Base-by-base conservation (phyloP, 768 basidiomycete genomes). In the Pseudohyphozyma bogoriensis region DNA sequence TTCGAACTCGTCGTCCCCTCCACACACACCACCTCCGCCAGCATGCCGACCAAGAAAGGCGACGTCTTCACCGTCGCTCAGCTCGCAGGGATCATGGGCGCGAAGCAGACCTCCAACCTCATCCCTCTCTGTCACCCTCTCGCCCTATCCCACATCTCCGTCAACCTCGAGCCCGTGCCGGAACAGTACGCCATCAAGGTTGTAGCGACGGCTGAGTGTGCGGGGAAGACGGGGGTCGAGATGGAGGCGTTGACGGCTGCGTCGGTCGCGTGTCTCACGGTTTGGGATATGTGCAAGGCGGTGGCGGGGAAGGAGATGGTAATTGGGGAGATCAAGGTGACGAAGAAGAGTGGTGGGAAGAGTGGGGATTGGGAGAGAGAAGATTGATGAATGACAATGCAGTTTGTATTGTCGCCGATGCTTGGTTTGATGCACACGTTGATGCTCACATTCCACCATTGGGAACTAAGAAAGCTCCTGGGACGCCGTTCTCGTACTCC, bases 171-270 rank as follows among this genome's bases (percentile, higher is more conserved):
- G 2, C 80, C 83, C 11, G 22, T 53, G 20, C 55, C 51, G 22
- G 31, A 35, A 5, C 39, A 50, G 15, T 39, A 11, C 28, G 56
- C 52, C 26, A 52, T 66, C 35, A 54, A 75, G 69, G 57, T 78
- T 79, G 72, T 81, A 77, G 68, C 81, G 29, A 84, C 81, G 11
- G 86, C 88, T 37, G 77, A 83, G 42, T 86, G 85, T 65, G 80
- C 83, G 72, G 86, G 87, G 18, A 83, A 83, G 72, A 89, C 89
- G 18, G 86, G 90, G 7, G 87, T 90, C 24, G 88, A 90, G 76
- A 90, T 96, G 86, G 92, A 95, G 74, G 90, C 89, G 28, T 72
- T 92, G 58, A 87, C 84, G n/a, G 85, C 84, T 28, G 89, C 88
- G 12, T 83, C 83, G 2, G 77, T 86, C 33, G 84, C 83, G 8